Evolutionary conservation across 164 flowering plant genomes (phyloP), one percentile per base, ranked within the genome.

Genomic region (Tinospora cordifolia): DNA sequence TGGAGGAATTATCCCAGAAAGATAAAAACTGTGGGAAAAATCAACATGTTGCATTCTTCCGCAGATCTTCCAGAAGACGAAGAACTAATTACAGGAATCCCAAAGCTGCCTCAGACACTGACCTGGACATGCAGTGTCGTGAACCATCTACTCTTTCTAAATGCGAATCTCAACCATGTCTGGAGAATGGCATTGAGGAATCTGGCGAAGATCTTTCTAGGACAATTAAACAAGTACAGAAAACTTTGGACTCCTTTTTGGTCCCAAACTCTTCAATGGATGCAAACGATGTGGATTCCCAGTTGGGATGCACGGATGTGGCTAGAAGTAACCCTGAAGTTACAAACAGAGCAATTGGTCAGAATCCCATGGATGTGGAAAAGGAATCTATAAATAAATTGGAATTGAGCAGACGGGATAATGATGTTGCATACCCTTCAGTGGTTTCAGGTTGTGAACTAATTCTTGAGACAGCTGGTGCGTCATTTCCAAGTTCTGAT

Each of bases 361-460:
- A 5, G 68, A 65, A 51, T 34, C 68, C 54, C 24, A 10, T 65
- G 47, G 72, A 66, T 62, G 68, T 76, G 64, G 76, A 64, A 57
- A 64, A 74, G 22, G 72, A 41, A 12, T 62, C 47, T 65, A 70
- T 71, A 54, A 79, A 75, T 54, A 57, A 79, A 64, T 54, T 58
- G 11, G 75, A 70, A 17, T 63, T 81, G 72, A 72, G 44, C 24
- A 75, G 74, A 70, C 80, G 79, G 67, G 87, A 77, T 60, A 76
- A 46, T 44, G 74, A 57, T 63, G 76, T 82, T 63, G 70, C 71
- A 19, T 78, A 78, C 51, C 64, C 62, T 68, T 73, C 74, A n/a
- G 77, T 27, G 64, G 67, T 49, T 51, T 67, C 72, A 41, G 70
- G 49, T 66, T 76, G 71, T 62, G 74, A 74, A 24, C 10, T 26